A percentile compares a stretch with the other conserved stretches of the same genome.
phyloP scores from a whole-genome alignment of 2,329 filamentous ascomycete species.

The Diaporthe humulicola region DNA sequence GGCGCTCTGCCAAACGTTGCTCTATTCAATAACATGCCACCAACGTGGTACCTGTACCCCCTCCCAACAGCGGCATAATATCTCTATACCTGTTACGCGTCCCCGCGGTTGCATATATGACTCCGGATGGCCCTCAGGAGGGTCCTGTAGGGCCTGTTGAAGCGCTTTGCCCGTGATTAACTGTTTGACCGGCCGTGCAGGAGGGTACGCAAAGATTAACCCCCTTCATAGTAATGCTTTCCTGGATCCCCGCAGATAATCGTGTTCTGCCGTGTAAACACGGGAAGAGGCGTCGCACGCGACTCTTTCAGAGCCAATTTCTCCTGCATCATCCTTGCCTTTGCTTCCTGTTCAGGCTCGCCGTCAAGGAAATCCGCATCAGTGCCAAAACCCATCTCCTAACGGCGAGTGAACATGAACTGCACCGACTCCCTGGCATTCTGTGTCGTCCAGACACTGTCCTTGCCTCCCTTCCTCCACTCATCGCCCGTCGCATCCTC shows the following conservation, averaged over 20 bases:
- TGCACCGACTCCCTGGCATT: slow-evolving; percentile 75
- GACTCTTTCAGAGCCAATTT: background rate
- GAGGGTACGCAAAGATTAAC: background rate
- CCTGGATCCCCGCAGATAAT: background rate
- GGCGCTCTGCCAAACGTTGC: background rate
- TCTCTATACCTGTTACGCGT: background rate
- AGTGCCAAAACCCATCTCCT: background rate
- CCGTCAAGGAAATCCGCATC: background rate
- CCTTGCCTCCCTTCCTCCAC: slow-evolving; percentile 73
- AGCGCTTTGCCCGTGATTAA: background rate
- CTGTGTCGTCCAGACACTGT: slow-evolving; percentile 68
- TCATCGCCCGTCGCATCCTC: slow-evolving; percentile 72
- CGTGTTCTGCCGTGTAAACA: background rate
- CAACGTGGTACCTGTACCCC: background rate
- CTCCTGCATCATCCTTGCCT: background rate
- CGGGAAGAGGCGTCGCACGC: background rate
- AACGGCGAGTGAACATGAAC: slow-evolving; percentile 59
- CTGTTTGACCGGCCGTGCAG: background rate
- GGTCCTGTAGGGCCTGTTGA: background rate
- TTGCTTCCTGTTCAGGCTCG: background rate
- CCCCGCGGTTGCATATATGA: background rate
- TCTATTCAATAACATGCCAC: background rate
- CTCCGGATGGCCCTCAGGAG: too few species aligned
- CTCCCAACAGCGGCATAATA: background rate
- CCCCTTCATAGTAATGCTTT: background rate